Evolutionary conservation across 192 early-diverging fungal genomes (phyloP).

Genomic region (Phycomyces blakesleeanus): DNA sequence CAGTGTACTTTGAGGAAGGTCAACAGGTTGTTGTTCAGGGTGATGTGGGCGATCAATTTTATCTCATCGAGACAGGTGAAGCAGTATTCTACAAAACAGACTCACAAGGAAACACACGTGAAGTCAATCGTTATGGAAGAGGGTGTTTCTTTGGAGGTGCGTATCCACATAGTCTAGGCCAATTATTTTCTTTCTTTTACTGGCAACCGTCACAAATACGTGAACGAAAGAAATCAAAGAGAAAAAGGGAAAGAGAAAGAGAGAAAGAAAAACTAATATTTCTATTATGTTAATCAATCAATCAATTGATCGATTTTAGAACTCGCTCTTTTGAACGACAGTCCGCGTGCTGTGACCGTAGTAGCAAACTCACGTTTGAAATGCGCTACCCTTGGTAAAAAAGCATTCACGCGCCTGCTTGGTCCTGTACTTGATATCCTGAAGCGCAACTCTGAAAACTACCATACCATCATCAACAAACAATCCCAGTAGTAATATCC

Average conservation of each 20-base stretch:
- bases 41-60: conserved; percentile 91
- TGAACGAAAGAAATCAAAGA: too few relatives aligned
- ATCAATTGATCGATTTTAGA: too few relatives aligned
- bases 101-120: conserved; percentile 71
- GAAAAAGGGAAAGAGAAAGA: conserved; percentile 13
- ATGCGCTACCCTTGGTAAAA: conserved; percentile 92
- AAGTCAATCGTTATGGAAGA: conserved; percentile 68
- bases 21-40: conserved; percentile 89
- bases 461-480: conserved; percentile 52
- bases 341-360: conserved; percentile 90
- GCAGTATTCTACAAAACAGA: conserved; percentile 79
- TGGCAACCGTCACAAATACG: too few relatives aligned
- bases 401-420: conserved; percentile 93
- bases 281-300: too few relatives aligned
- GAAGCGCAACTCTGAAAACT: conserved; percentile 92
- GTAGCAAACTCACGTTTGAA: conserved; percentile 84
- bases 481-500: conserved; percentile 10
- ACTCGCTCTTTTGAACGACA: conserved; percentile 89
- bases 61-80: conserved; percentile 93
- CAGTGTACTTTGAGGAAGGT: conserved; percentile 79
- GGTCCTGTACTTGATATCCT: conserved; percentile 97
- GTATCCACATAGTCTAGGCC: too few relatives aligned
- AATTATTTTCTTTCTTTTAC: too few relatives aligned
- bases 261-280: not conserved
- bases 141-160: conserved; percentile 96